phyloP scores from a whole-genome alignment of 1,139 yeast genomes.

The Yamadazyma jaroonii region DNA sequence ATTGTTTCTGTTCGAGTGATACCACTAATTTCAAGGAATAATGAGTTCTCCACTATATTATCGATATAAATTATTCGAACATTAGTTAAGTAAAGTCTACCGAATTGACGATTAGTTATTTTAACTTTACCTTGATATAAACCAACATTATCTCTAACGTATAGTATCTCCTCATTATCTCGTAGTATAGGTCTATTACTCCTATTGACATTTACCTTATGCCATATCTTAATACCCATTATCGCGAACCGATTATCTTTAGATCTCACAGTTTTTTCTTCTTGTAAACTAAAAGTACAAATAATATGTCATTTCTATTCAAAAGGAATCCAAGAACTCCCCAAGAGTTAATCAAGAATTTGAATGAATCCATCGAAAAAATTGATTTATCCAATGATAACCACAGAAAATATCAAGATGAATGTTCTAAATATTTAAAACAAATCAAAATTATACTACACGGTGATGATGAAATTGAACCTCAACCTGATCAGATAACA shows the following conservation, averaged over 20 bases:
- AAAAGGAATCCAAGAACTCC: constrained; percentile 93
- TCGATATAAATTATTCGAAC: constrained; percentile 73
- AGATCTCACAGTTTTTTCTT: not conserved
- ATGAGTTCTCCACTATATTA: constrained; percentile 42
- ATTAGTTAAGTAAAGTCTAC: constrained; percentile 75
- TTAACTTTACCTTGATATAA: constrained; percentile 70
- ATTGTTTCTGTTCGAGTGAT: constrained; percentile 24
- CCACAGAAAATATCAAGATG: constrained; percentile 69
- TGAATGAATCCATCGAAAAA: constrained; percentile 70
- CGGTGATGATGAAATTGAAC: constrained; percentile 69
- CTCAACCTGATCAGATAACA: constrained; percentile 76
- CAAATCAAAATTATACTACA: constrained; percentile 68
- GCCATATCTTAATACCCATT: constrained; percentile 27
- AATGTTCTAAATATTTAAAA: constrained; percentile 62
- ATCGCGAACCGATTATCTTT: constrained; percentile 3
- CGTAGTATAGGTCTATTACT: constrained; percentile 47
- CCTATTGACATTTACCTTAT: constrained; percentile 34
- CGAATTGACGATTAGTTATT: constrained; percentile 63
- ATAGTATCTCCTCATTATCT: constrained; percentile 39
- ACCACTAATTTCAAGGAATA: constrained; percentile 48
- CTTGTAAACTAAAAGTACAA: not conserved
- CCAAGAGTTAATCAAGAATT: constrained; percentile 70
- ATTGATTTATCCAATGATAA: constrained; percentile 56
- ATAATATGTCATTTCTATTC: constrained; percentile 82
- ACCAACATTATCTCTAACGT: constrained; percentile 58